These are phyloP conservation scores for Colletotrichum lentis DNA, from an alignment of 2,329 filamentous ascomycete genomes.

Conservation along the genomic window DNA sequence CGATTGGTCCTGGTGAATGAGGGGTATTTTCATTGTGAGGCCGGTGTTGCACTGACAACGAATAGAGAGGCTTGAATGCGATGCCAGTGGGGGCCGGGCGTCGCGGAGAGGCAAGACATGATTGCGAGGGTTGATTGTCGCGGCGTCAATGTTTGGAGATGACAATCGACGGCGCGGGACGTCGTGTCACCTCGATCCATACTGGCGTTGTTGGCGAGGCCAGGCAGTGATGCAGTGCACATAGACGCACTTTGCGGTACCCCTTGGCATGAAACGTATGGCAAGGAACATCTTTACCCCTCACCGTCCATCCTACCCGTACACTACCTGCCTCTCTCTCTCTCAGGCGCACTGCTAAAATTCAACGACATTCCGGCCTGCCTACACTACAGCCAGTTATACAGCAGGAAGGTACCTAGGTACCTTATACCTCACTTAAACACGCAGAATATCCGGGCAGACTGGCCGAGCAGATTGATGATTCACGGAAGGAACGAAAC, in stretches of 20 bases:
- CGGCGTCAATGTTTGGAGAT: not conserved
- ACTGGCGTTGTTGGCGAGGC: not conserved
- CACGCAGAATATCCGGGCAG: not conserved
- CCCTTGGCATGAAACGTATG: not conserved
- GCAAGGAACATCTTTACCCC: not conserved
- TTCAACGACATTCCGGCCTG: not conserved
- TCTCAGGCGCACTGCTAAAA: not conserved
- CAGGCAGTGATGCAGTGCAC: not conserved
- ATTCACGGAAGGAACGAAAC: not conserved
- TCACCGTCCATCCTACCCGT: not conserved
- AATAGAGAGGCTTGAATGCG: slow-evolving; percentile 12
- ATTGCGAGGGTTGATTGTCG: not conserved
- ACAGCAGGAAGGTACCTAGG: no score
- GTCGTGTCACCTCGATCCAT: not conserved
- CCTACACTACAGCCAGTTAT: no score
- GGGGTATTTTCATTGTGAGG: slow-evolving; percentile 31
- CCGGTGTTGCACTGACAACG: slow-evolving; percentile 31
- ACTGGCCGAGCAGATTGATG: not conserved
- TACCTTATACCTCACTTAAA: not conserved
- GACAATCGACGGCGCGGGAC: not conserved
- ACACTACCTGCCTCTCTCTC: not conserved
- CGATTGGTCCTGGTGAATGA: slow-evolving; percentile 28
- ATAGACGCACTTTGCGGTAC: no score
- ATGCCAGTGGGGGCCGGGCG: not conserved
- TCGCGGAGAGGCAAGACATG: not conserved